These are phyloP conservation scores for Kalanchoe fedtschenkoi DNA, from an alignment of 164 flowering plant genomes.

Conservation along the genomic window DNA sequence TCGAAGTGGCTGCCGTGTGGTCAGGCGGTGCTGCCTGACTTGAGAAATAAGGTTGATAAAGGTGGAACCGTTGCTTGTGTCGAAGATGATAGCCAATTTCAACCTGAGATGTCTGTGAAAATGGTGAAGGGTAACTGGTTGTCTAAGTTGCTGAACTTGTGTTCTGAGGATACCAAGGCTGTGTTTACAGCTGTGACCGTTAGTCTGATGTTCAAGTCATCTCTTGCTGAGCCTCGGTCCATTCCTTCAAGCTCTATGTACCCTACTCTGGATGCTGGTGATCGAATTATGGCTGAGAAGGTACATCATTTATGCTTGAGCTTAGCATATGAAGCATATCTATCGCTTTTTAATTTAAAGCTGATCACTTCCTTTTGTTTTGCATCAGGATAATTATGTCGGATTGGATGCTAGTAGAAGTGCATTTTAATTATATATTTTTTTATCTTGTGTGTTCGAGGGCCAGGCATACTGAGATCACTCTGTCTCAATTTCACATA, in stretches of 20 bases:
- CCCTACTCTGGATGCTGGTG: conserved; percentile 88
- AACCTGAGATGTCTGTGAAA: background rate
- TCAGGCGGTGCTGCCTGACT: background rate
- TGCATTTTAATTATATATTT: too few relatives aligned
- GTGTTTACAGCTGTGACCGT: conserved; percentile 71
- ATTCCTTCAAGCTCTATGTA: conserved; percentile 84
- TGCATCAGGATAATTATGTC: too few relatives aligned
- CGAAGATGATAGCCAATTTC: conserved; percentile 1
- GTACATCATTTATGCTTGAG: too few relatives aligned
- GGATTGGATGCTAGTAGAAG: too few relatives aligned
- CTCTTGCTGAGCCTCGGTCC: conserved; percentile 77
- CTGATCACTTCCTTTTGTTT: too few relatives aligned
- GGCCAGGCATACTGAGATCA: too few relatives aligned
- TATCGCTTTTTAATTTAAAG: too few relatives aligned
- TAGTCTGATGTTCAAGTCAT: conserved; percentile 46
- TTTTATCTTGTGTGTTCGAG: too few relatives aligned
- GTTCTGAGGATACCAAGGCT: conserved; percentile 70
- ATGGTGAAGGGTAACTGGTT: conserved; percentile 23
- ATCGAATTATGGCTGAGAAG: conserved; percentile 90
- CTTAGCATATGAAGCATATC: too few relatives aligned
- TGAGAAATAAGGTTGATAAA: background rate
- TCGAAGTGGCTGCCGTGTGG: conserved; percentile 33
- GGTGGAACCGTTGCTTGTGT: background rate
- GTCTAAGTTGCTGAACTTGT: conserved; percentile 23
- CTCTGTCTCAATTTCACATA: too few relatives aligned